These are phyloP conservation scores for Trichosporon sp. DNA, from an alignment of 1,284 basidiomycete genomes.

Conservation along the genomic window DNA sequence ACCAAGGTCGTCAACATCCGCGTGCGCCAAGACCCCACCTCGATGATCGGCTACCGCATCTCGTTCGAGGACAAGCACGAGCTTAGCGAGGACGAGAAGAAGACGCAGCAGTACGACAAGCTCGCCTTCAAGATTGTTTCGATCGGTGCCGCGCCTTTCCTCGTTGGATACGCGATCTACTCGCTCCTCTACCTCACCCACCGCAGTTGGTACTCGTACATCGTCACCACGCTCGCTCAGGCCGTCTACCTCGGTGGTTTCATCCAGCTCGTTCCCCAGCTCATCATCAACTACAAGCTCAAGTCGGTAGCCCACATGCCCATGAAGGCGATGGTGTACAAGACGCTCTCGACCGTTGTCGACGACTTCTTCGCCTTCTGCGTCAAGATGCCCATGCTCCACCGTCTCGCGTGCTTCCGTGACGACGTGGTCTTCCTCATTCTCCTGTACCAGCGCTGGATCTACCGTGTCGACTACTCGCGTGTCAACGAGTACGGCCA, in stretches of 20 bases:
- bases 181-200: constrained; percentile 67
- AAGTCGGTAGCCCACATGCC: constrained; percentile 64
- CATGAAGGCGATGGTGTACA: constrained; percentile 96
- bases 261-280: constrained; percentile 87
- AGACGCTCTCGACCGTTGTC: constrained; percentile 68
- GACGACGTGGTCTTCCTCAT: constrained; percentile 81
- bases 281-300: constrained; percentile 90
- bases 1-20: constrained; percentile 79
- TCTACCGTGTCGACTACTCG: constrained; percentile 90
- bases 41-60: constrained; percentile 74
- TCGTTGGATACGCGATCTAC: constrained; percentile 85
- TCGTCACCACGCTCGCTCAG: constrained; percentile 66
- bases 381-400: constrained; percentile 93
- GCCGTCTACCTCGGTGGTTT: constrained; percentile 82
- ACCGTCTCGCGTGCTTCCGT: constrained; percentile 65
- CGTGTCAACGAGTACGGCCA: constrained; percentile 96
- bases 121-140: constrained; percentile 69
- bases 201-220: constrained; percentile 91
- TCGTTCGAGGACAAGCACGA: constrained; percentile 90
- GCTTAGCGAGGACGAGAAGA: constrained; percentile 89
- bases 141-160: constrained; percentile 78
- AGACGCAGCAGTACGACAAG: constrained; percentile 84
- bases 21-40: constrained; percentile 65
- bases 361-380: constrained; percentile 80
- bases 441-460: constrained; percentile 72